A percentile compares a stretch with the other conserved stretches of the same genome.
Conservation (phyloP, 257 asterid genomes). For the Solanum dulcamara region DNA sequence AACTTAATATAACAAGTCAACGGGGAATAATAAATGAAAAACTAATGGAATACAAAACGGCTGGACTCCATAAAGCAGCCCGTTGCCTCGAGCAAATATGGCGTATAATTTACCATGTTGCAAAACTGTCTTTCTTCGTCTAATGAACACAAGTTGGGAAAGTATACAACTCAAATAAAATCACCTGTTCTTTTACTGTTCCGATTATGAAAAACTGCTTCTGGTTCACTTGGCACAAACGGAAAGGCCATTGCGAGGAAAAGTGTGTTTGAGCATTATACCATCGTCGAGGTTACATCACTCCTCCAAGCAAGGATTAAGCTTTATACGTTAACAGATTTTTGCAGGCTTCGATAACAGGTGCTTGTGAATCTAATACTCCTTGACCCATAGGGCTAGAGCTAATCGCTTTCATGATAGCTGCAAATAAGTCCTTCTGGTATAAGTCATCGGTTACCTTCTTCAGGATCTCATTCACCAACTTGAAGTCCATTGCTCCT, state of each 20-base stretch:
- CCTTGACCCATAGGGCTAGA: constrained; percentile 36
- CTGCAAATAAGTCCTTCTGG: constrained; percentile 45
- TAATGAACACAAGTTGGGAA: constrained; percentile 19
- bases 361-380: constrained; percentile 52
- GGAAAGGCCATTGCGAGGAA: not conserved
- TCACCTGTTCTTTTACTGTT: constrained; percentile 15
- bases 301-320: not conserved
- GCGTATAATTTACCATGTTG: constrained; percentile 26
- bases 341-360: constrained; percentile 57
- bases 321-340: constrained; percentile 30
- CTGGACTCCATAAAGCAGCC: not conserved
- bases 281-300: constrained; percentile 6
- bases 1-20: constrained; percentile 25
- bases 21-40: constrained; percentile 8
- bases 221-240: not conserved
- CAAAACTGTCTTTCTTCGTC: constrained; percentile 11
- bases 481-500: constrained; percentile 52
- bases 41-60: constrained; percentile 39
- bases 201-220: not conserved
- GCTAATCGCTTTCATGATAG: constrained; percentile 22
- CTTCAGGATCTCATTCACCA: constrained; percentile 42
- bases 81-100: constrained; percentile 17
- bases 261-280: constrained; percentile 4
- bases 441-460: constrained; percentile 44
- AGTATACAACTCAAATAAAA: constrained; percentile 27